phyloP scores from a whole-genome alignment of 768 basidiomycete species.

The Goffeauzyma gilvescens region DNA sequence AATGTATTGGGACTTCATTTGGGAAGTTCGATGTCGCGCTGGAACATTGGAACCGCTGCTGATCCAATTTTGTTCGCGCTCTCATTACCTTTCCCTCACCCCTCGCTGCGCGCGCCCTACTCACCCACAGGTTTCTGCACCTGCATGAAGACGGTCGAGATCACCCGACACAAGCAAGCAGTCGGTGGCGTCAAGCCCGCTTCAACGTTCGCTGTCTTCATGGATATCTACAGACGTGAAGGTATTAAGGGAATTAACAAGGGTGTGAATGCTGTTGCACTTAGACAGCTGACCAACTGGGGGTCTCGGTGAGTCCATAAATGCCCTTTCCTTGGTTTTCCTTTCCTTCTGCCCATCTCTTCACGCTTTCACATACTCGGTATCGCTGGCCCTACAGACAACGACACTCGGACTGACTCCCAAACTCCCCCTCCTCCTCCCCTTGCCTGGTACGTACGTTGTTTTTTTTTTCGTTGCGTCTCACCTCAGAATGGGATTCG shows the following conservation, averaged over 20 bases:
- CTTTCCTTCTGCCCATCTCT: background rate
- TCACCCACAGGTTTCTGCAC: constrained; percentile 67
- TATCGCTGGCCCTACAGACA: too few species aligned
- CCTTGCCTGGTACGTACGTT: too few species aligned
- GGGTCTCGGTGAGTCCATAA: constrained; percentile 26
- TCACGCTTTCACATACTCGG: background rate
- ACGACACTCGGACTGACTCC: background rate
- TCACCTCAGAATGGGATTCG: constrained; percentile 68
- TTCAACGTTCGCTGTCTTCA: constrained; percentile 84
- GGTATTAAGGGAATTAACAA: constrained; percentile 95
- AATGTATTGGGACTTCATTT: too few species aligned
- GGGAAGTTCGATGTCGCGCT: too few species aligned
- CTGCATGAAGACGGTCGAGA: constrained; percentile 91
- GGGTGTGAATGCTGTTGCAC: constrained; percentile 60
- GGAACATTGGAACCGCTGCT: too few species aligned
- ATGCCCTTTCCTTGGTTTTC: background rate
- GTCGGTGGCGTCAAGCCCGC: constrained; percentile 65
- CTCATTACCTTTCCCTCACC: too few species aligned
- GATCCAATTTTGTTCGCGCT: too few species aligned
- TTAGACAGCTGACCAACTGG: constrained; percentile 36
- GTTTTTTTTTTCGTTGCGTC: background rate
- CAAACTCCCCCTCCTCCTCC: background rate
- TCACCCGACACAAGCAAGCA: constrained; percentile 84
- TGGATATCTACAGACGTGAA: constrained; percentile 80
- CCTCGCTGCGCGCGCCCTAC: background rate